Evolutionary conservation across 2,329 filamentous ascomycete species (phyloP).

Genomic region (Myrmaecium sp.): DNA sequence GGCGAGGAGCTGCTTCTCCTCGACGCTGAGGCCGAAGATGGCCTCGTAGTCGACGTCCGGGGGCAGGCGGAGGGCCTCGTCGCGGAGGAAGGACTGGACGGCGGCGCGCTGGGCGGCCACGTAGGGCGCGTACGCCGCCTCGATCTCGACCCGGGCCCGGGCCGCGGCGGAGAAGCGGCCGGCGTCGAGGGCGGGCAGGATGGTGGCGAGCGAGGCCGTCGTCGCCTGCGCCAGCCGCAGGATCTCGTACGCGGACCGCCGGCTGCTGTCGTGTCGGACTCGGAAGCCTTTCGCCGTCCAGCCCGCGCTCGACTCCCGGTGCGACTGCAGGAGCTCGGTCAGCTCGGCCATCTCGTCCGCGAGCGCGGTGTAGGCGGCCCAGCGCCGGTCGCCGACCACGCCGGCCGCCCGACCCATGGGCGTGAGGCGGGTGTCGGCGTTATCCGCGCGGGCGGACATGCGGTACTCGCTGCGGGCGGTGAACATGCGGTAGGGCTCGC

Average conservation of each 20-base stretch:
- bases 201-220: conserved; percentile 37
- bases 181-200: conserved; percentile 40
- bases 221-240: conserved; percentile 48
- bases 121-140: conserved; percentile 77
- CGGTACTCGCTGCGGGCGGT: conserved; percentile 90
- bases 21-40: conserved; percentile 59
- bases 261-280: conserved; percentile 46
- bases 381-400: conserved; percentile 62
- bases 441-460: conserved; percentile 81
- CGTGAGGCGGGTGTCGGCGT: conserved; percentile 79
- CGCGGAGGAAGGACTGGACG: conserved; percentile 51
- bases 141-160: conserved; percentile 55
- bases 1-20: conserved; percentile 57
- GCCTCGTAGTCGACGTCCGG: conserved; percentile 57
- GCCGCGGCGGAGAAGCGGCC: conserved; percentile 39
- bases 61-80: conserved; percentile 61
- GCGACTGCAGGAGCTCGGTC: conserved; percentile 39
- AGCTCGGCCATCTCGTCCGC: conserved; percentile 52
- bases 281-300: conserved; percentile 59
- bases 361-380: conserved; percentile 51
- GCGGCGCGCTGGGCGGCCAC: conserved; percentile 53
- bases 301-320: conserved; percentile 39
- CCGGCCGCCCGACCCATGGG: conserved; percentile 59
- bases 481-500: conserved; percentile 97
- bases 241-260: conserved; percentile 62